Percentiles rank a stretch among this genome's conserved stretches.
phyloP scores from a whole-genome alignment of 2,329 filamentous ascomycete species.

The Chrysoporthe puriensis region DNA sequence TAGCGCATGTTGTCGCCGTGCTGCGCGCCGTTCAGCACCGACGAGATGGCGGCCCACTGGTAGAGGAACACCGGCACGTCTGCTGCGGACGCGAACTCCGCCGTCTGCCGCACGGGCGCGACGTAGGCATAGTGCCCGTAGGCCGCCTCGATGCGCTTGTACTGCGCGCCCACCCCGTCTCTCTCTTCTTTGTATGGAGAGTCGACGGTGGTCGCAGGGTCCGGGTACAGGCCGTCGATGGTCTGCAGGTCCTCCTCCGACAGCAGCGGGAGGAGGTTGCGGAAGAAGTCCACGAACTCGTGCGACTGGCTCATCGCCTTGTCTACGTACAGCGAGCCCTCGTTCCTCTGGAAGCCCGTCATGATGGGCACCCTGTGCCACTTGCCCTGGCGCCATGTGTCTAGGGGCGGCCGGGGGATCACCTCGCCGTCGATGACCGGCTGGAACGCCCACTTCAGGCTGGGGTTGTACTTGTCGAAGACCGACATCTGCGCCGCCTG shows the following conservation, averaged over 20 bases:
- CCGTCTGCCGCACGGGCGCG: conserved; percentile 55
- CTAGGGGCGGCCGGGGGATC: conserved; percentile 35
- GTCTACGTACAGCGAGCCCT: conserved; percentile 47
- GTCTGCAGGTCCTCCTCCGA: conserved; percentile 39
- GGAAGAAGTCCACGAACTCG: conserved; percentile 45
- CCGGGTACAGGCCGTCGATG: conserved; percentile 45
- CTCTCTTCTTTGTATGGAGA: conserved; percentile 46
- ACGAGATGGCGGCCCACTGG: conserved; percentile 55
- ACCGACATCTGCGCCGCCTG: conserved; percentile 40
- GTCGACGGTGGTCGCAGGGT: conserved; percentile 37
- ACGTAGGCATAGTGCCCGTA: conserved; percentile 61
- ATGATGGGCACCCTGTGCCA: conserved; percentile 44
- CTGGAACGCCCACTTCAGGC: conserved; percentile 54
- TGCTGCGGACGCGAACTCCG: conserved; percentile 41
- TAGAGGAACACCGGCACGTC: conserved; percentile 52
- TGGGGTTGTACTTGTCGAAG: conserved; percentile 40
- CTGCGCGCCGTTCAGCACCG: conserved; percentile 47
- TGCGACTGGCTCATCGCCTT: conserved; percentile 39
- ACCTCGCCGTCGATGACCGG: conserved; percentile 50
- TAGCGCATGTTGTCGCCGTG: conserved; percentile 55
- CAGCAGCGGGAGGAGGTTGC: conserved; percentile 43
- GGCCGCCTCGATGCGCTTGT: conserved; percentile 56
- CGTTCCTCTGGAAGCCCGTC: conserved; percentile 48
- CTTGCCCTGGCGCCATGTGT: conserved; percentile 33
- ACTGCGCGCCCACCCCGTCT: conserved; percentile 50